phyloP scores from a whole-genome alignment of 306 rosid species.

The Glycine tomentella region DNA sequence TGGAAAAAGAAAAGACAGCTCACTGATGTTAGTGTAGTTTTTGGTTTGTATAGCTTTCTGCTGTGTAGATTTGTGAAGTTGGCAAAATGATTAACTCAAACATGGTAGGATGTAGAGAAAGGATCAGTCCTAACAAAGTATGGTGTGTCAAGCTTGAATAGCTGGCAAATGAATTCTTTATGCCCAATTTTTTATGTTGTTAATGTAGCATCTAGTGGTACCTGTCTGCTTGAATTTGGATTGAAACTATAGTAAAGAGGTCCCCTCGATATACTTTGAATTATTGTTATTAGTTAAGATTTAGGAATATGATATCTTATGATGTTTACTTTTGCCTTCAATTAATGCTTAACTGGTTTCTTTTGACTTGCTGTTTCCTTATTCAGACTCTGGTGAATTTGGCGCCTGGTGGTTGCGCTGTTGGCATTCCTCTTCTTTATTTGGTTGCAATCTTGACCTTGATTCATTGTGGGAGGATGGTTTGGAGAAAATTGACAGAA shows the following conservation, averaged over 20 bases:
- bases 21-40: slow-evolving; percentile 13
- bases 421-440: slow-evolving; percentile 85
- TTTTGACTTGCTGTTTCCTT: slow-evolving; percentile 46
- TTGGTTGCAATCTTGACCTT: slow-evolving; percentile 62
- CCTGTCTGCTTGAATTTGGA: slow-evolving; percentile 39
- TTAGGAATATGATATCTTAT: slow-evolving; percentile 23
- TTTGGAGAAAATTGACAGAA: slow-evolving; percentile 83
- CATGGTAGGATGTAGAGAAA: neutral
- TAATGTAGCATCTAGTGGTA: neutral
- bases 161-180: slow-evolving; percentile 22
- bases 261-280: slow-evolving; percentile 11
- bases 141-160: slow-evolving; percentile 9
- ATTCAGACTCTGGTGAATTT: slow-evolving; percentile 82
- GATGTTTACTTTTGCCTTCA: slow-evolving; percentile 26
- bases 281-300: neutral
- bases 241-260: neutral
- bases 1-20: neutral
- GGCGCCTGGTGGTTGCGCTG: slow-evolving; percentile 82
- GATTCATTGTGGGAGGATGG: slow-evolving; percentile 82
- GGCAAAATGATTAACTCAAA: slow-evolving; percentile 12
- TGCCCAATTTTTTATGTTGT: neutral
- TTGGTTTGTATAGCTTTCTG: slow-evolving; percentile 5
- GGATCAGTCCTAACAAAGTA: neutral
- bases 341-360: slow-evolving; percentile 27
- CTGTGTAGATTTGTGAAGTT: slow-evolving; percentile 13